Evolutionary conservation across 805 yeast genomes (phyloP), one percentile per base, ranked within the genome.

Genomic region (Nakazawaea molendinolei): DNA sequence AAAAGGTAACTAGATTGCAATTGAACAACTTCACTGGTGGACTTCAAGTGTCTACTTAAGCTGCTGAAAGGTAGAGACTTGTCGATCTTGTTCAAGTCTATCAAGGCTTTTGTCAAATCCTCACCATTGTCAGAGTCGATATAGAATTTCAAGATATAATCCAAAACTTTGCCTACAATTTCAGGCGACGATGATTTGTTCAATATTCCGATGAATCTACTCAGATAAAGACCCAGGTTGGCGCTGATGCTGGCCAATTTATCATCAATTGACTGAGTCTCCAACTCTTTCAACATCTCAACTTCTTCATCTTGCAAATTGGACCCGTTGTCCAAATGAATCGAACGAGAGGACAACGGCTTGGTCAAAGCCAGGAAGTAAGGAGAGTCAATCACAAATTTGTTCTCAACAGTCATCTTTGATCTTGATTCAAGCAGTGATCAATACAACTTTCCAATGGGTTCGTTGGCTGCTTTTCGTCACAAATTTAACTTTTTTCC

Each of bases 1-100:
- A 79, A 56, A 38, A 75, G 67, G 53, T 74, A 71, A 25, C 79
- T 67, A 13, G 76, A 55, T 38, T 81, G 66, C 10, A 78, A 54
- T 40, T 71, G 68, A 42, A 79, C 67, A 28, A 76, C 65, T 47
- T 65, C 74, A 54, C 83, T 90, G 30, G 59, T 55, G 44, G 67
- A 63, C 34, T 61, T 68, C 45, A 83, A 65, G 40, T 74, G 67
- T 43, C 68, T 66, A 39, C 65, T 44, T 34, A 78, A 67, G 13
- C 80, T 78, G 17, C 56, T 57, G 49, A 64, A 79, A 5, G 82
- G 81, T 37, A 72, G 61, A 1, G 69, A 54, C 1, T 56, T 40
- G 45, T 71, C 74, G 22, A 69, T 50, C 9, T 50, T 44, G 12
- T 67, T 51, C 34, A 74, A 58, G 28, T 54, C 60, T 40, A 71